phyloP scores from a whole-genome alignment of 2,329 filamentous ascomycete genomes.

The Akanthomyces uredinophilus region DNA sequence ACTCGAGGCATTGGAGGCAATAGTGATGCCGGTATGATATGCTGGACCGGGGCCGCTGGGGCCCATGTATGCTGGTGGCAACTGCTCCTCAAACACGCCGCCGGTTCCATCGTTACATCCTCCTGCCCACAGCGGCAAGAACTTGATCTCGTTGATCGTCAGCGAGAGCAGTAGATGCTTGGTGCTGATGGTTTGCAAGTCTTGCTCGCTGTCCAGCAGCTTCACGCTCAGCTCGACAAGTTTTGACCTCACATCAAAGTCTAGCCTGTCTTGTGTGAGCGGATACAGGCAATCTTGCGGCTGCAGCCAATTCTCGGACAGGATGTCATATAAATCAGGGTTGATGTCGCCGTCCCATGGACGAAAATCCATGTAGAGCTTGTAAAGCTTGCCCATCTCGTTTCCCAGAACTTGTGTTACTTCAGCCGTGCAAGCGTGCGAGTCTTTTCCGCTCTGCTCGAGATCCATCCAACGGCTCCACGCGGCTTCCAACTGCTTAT shows the following conservation, averaged over 20 bases:
- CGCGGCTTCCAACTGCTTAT: neutral
- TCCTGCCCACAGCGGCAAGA: conserved; percentile 61
- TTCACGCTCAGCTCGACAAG: neutral
- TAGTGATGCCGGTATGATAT: conserved; percentile 41
- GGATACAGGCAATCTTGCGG: neutral
- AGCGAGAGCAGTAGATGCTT: conserved; percentile 49
- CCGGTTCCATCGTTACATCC: conserved; percentile 48
- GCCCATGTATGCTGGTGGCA: conserved; percentile 40
- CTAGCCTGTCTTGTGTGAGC: neutral
- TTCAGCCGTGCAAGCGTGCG: neutral
- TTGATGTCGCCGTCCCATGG: neutral
- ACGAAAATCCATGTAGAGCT: neutral
- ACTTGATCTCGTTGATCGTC: conserved; percentile 53
- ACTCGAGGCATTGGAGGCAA: conserved; percentile 31
- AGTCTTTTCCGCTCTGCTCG: neutral
- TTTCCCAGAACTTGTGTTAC: neutral
- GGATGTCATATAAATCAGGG: neutral
- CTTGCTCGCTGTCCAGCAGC: neutral
- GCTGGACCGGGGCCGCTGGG: conserved; percentile 42
- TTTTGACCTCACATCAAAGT: neutral
- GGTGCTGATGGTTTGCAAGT: conserved; percentile 26
- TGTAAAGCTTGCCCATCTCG: neutral
- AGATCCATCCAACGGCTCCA: neutral
- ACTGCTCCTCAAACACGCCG: conserved; percentile 39
- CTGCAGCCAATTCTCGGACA: neutral